Evolutionary conservation across 2,329 filamentous ascomycete genomes (phyloP).

Genomic region (Talaromyces sp.): DNA sequence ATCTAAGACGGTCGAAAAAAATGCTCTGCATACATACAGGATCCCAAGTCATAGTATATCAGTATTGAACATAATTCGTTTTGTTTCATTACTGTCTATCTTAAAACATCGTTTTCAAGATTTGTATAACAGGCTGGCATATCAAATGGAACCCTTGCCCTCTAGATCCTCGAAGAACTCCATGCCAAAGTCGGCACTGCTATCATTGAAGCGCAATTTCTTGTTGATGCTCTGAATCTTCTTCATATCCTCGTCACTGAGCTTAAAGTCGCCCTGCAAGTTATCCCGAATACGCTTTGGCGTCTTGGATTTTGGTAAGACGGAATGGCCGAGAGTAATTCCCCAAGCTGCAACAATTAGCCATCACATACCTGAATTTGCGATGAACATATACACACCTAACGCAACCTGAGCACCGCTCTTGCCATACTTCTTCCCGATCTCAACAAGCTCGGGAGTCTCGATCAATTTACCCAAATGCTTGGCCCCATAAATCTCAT

Average conservation of each 20-base stretch:
- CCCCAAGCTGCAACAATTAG: conserved; percentile 48
- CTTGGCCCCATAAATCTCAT: conserved; percentile 47
- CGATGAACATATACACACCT: conserved; percentile 26
- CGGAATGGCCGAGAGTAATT: conserved; percentile 49
- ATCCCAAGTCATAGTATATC: background rate
- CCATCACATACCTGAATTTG: background rate
- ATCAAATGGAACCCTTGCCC: conserved; percentile 40
- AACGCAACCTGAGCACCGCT: conserved; percentile 51
- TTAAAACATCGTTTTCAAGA: background rate
- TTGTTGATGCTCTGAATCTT: conserved; percentile 56
- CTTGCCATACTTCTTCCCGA: conserved; percentile 54
- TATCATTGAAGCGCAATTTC: conserved; percentile 62
- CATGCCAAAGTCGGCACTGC: conserved; percentile 54
- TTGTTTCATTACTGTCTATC: background rate
- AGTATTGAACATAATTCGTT: background rate
- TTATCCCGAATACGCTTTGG: conserved; percentile 43
- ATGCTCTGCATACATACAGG: background rate
- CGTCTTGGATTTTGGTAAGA: conserved; percentile 54
- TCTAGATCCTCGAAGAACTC: conserved; percentile 59
- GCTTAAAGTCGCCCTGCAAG: conserved; percentile 54
- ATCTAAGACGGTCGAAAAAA: background rate
- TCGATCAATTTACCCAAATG: conserved; percentile 51
- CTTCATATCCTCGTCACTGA: conserved; percentile 56
- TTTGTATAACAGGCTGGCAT: background rate
- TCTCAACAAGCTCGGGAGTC: conserved; percentile 47